Conservation (phyloP, 2,329 filamentous ascomycete genomes). For the Alternaria brassicae region DNA sequence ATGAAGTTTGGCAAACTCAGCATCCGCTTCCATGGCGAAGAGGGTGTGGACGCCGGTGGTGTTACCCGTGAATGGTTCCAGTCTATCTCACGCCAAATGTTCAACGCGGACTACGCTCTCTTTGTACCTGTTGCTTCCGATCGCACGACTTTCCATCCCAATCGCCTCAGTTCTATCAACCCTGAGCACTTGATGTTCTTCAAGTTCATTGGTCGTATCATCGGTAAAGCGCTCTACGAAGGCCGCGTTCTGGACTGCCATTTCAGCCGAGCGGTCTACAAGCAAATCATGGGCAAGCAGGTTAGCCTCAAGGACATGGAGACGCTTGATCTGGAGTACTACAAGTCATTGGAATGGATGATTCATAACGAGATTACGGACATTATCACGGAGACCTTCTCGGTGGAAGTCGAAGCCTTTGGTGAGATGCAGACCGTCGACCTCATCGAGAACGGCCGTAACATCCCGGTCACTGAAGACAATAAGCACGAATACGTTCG, state of each 20-base stretch:
- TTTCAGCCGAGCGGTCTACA: slow-evolving; percentile 98
- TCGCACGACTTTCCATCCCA: slow-evolving; percentile 97
- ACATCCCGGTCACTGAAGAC: slow-evolving; percentile 93
- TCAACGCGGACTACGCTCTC: slow-evolving; percentile 95
- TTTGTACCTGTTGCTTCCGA: slow-evolving; percentile 97
- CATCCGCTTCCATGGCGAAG: slow-evolving; percentile 95
- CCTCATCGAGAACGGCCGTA: slow-evolving; percentile 83
- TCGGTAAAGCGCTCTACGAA: slow-evolving; percentile 97
- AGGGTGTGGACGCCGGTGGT: slow-evolving; percentile 96
- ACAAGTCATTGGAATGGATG: slow-evolving; percentile 99
- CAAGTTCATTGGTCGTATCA: slow-evolving; percentile 98
- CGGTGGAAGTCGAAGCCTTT: slow-evolving; percentile 91
- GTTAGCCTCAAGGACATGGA: slow-evolving; percentile 99
- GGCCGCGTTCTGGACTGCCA: slow-evolving; percentile 95
- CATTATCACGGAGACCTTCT: slow-evolving; percentile 95
- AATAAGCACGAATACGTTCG: slow-evolving; percentile 99
- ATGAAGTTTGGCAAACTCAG: slow-evolving; percentile 99
- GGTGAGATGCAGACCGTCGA: slow-evolving; percentile 88
- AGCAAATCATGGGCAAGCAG: slow-evolving; percentile 91
- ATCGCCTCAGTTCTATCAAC: slow-evolving; percentile 91
- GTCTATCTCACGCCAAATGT: slow-evolving; percentile 96
- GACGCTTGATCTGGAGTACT: slow-evolving; percentile 96
- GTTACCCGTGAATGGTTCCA: slow-evolving; percentile 99
- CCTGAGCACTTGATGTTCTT: slow-evolving; percentile 97
- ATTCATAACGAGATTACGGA: slow-evolving; percentile 98